Evolutionary conservation across 495 filamentous ascomycete genomes (phyloP), one percentile per base, ranked within the genome.

Genomic region (Aspergillus panamensis): DNA sequence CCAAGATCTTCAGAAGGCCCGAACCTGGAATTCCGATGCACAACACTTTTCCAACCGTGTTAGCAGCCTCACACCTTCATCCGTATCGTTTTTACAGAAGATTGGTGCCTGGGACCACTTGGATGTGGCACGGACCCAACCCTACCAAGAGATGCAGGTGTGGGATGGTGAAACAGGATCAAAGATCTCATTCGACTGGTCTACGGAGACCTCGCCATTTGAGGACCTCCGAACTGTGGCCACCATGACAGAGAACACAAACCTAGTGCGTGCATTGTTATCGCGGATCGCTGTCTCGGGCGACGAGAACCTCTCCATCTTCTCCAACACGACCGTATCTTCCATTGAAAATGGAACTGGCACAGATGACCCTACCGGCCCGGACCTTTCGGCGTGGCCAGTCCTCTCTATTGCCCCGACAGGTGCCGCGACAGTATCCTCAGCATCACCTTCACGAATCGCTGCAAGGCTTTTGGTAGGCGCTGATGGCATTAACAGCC

Each of bases 241-340:
- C 10, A 93, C 90, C 66, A 99, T 99, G 94, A 90, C 83, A 25
- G 94, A 99, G 78, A 99, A 99, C 66, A 66, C 85, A 37, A 97
- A 97, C 66, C 80, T 96, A 14, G 89, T 89, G 12, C 83, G 83
- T 12, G 91, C 83, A 1, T 78, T 99, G 6, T 73, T 96, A 17
- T 73, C 78, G 20, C 82, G 87, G 2, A 77, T 97, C 53, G 77
- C 84, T 1, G 83, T 87, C 47, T 75, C 96, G 0, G 83, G 84
- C 0, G 84, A 77, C 8, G 70, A 76, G 16, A 74, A 74, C 35
- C 77, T 91, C 14, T 80, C 85, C 3, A 74, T 91, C 6, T 87
- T 91, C 48, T 90, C 90, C 58, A 84, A 85, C 20, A 83, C 87
- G 4, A 86, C 79, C 21, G 92, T 97, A 19, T 82, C 87, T 54